Base-by-base conservation (phyloP, 768 basidiomycete species). In the Kwoniella mangroviensis region DNA sequence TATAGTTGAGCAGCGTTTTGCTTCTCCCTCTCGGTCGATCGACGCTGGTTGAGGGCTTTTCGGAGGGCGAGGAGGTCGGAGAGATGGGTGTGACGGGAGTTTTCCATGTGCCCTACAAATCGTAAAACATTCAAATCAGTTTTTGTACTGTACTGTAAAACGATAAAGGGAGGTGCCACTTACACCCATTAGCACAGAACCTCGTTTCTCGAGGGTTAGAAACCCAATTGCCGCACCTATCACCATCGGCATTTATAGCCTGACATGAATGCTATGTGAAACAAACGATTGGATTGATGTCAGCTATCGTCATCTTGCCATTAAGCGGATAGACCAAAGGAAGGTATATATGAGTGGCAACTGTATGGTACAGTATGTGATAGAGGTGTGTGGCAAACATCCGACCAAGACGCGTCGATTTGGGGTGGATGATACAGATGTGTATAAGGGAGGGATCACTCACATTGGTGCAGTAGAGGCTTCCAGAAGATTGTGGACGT, bases 201-300 rank as follows among this genome's bases (percentile, higher is more conserved):
- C 70, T n/a, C 21, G 52, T 53, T 3, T 49, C 24, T 17, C 26
- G 4, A 1, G 70, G 70, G 26, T 66, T 54, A 3, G 24, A 28
- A 3, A 71, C 70, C 52, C 58, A 61, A 28, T 71, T 71, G 9
- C 70, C 65, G 43, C 70, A 71, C 28, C 65, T 49, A 15, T 56
- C 65, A 12, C 70, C 70, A 26, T 71, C 70, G 22, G 65, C 70
- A 43, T 67, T 65, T 24, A 71, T 56, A 28, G 70, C 70, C 41
- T 63, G 65, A 34, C 70, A 71, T 15, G 65, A 34, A 60, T 71
- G 70, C 70, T 71, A 43, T 61, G 40, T 42, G 26, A 4, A 21
- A 52, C 10, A 3, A n/a, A 55, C 9, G 34, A 34, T 34, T 34
- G 3, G 6, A 34, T 34, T 34, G 6, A 34, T 34, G 34, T 34